Percentiles rank a stretch among this genome's conserved stretches.
These are phyloP conservation scores for Amylocystis lapponica DNA, from an alignment of 768 basidiomycete species.

Conservation along the genomic window DNA sequence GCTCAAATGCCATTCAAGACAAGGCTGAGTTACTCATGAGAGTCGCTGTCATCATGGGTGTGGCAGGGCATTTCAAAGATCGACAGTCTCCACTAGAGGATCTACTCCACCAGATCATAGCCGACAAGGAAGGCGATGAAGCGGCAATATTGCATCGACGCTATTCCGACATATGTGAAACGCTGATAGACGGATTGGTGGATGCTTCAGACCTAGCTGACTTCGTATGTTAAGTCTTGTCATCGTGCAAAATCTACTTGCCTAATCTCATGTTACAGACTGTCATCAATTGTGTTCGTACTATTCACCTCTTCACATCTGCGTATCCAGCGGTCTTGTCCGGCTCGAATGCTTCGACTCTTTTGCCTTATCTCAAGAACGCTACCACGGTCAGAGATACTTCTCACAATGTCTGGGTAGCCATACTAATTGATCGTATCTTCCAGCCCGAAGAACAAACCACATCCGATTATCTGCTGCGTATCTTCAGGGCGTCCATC, in stretches of 20 bases:
- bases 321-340: slow-evolving; percentile 86
- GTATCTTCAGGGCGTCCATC: slow-evolving; percentile 80
- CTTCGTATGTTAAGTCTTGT: slow-evolving; percentile 46
- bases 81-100: slow-evolving; percentile 81
- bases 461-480: slow-evolving; percentile 81
- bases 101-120: slow-evolving; percentile 76
- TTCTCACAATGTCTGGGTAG: not conserved
- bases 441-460: slow-evolving; percentile 76
- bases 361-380: slow-evolving; percentile 88
- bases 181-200: slow-evolving; percentile 81
- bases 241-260: not conserved
- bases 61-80: slow-evolving; percentile 77
- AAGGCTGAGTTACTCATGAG: slow-evolving; percentile 55
- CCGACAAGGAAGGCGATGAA: slow-evolving; percentile 57
- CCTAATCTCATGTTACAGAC: slow-evolving; percentile 40
- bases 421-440: slow-evolving; percentile 5
- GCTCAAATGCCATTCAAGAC: slow-evolving; percentile 30
- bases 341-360: slow-evolving; percentile 72
- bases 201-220: slow-evolving; percentile 78
- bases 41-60: slow-evolving; percentile 81
- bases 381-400: slow-evolving; percentile 56
- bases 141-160: slow-evolving; percentile 50
- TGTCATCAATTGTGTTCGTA: slow-evolving; percentile 77
- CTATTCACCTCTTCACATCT: slow-evolving; percentile 75
- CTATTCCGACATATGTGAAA: slow-evolving; percentile 81